Percentiles rank a stretch among this genome's conserved stretches.
Conservation (phyloP, 2,329 filamentous ascomycete species). For the Aspergillus pseudoglaucus region DNA sequence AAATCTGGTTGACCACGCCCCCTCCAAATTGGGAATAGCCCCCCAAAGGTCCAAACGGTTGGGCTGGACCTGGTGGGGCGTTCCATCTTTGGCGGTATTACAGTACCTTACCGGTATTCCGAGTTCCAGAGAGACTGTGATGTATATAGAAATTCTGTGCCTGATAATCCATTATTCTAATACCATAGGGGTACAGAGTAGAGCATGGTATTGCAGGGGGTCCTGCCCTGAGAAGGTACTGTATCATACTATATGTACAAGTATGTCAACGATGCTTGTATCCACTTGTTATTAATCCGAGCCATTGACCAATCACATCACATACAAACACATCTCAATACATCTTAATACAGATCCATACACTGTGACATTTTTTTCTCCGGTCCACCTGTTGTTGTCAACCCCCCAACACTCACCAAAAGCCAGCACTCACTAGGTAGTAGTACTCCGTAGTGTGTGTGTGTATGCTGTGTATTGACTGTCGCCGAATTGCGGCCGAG, state of each 20-base stretch:
- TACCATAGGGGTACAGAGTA: not conserved
- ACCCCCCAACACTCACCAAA: constrained; percentile 6
- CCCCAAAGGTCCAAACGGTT: constrained; percentile 33
- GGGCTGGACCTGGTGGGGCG: constrained; percentile 18
- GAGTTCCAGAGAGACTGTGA: no score
- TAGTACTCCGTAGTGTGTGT: no score
- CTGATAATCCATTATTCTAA: not conserved
- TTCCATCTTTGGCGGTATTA: not conserved
- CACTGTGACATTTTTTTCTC: not conserved
- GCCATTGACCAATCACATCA: no score
- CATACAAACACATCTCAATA: no score
- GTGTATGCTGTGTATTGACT: no score
- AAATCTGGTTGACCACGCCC: constrained; percentile 26
- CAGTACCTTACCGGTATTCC: not conserved
- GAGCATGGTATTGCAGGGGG: not conserved
- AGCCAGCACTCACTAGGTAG: not conserved
- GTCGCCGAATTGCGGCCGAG: no score
- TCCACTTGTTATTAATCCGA: no score
- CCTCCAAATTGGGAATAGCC: constrained; percentile 29
- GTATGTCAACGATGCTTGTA: no score
- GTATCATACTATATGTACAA: no score
- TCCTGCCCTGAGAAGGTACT: no score
- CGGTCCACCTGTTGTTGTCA: not conserved
- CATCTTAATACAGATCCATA: no score
- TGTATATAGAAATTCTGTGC: no score